Conservation (phyloP, 805 yeast genomes). For the Starmerella powellii region DNA sequence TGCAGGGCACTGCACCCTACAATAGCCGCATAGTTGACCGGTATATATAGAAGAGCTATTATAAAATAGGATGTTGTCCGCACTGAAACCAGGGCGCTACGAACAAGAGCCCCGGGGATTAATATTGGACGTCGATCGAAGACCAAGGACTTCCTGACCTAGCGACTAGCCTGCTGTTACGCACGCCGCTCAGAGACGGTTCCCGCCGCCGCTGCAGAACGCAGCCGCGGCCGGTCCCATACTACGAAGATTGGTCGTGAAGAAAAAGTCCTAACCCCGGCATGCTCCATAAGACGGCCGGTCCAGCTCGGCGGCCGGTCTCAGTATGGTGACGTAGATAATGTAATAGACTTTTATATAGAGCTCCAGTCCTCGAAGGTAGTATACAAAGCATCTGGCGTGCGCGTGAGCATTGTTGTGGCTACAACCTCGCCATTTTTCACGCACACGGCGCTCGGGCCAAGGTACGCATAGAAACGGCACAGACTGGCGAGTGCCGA, state of each 20-base stretch:
- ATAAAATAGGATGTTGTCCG: conserved; percentile 20
- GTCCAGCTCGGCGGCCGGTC: too few relatives aligned
- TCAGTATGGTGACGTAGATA: background rate
- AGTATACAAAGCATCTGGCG: conserved; percentile 6
- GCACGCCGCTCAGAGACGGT: background rate
- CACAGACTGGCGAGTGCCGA: conserved; percentile 25
- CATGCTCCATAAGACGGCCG: too few relatives aligned
- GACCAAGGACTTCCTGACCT: conserved; percentile 9
- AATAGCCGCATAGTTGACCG: background rate
- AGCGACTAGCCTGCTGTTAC: background rate
- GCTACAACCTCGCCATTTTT: conserved; percentile 22
- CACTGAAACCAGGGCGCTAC: conserved; percentile 24
- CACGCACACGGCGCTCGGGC: conserved; percentile 28
- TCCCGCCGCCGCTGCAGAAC: conserved; percentile 10
- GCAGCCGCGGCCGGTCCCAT: conserved; percentile 1
- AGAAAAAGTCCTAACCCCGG: background rate
- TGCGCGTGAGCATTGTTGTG: conserved; percentile 20
- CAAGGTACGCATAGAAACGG: conserved; percentile 27
- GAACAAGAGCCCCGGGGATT: conserved; percentile 24
- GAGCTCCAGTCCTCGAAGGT: conserved; percentile 8
- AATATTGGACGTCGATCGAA: conserved; percentile 22
- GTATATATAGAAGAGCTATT: too few relatives aligned
- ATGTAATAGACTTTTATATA: background rate
- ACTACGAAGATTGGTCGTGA: conserved; percentile 5
- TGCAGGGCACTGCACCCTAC: too few relatives aligned